These are phyloP conservation scores for Actinidia chinensis DNA, from an alignment of 179 eudicot genomes.

Conservation along the genomic window DNA sequence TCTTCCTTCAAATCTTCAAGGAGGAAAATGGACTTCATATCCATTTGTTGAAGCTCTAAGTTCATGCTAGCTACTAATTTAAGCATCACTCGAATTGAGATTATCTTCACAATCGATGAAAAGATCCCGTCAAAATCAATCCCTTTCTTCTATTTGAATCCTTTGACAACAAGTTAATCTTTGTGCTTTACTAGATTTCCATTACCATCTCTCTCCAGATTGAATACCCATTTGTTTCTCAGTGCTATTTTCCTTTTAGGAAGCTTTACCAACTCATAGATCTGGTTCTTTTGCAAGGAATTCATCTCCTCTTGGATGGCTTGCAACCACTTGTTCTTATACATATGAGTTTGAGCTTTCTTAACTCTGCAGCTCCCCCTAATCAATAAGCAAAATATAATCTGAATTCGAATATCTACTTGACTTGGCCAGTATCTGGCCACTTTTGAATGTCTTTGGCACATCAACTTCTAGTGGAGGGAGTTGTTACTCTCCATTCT, in stretches of 20 bases:
- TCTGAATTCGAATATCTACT: neutral
- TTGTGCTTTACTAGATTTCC: neutral
- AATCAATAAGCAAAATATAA: slow-evolving; percentile 5
- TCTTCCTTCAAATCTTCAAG: neutral
- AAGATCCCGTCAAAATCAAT: neutral
- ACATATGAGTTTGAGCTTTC: neutral
- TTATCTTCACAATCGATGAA: neutral
- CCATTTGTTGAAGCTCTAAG: neutral
- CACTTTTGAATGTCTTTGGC: neutral
- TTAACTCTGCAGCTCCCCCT: slow-evolving; percentile 2
- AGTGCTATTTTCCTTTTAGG: neutral
- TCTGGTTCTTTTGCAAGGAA: neutral
- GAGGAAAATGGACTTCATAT: neutral
- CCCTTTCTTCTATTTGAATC: neutral
- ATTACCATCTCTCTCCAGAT: neutral
- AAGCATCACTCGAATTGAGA: neutral
- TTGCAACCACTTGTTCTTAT: neutral
- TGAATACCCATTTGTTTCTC: neutral
- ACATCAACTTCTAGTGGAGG: neutral
- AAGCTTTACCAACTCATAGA: neutral
- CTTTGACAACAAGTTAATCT: neutral
- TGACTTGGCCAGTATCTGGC: too few relatives aligned
- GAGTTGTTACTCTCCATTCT: neutral
- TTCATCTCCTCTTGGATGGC: neutral
- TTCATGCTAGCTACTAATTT: neutral